Evolutionary conservation across 345 rosid genomes (phyloP), one percentile per base, ranked within the genome.

Genomic region (Pistacia atlantica): DNA sequence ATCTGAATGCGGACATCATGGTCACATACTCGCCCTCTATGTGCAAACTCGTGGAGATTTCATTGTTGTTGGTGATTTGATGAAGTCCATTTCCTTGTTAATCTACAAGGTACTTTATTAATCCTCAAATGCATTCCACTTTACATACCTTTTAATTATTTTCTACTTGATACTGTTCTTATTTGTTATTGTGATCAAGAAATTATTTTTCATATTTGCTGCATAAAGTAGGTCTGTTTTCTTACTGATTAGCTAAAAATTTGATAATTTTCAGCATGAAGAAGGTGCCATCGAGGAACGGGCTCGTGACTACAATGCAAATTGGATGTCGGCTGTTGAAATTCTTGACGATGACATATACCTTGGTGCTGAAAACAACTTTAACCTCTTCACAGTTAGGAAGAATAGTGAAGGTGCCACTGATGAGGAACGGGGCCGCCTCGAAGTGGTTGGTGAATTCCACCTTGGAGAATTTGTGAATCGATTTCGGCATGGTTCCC

Each of bases 21-120:
- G 97, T 57, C 98, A 91, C 84, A 89, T 93, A 76, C 97, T 90
- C 73, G 97, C 99, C 38, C 93, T 91, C 49, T 92, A 88, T 69
- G 97, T 96, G 51, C 90, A 96, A 79, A 92, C 97, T 55, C 99
- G 94, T 62, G 99, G 98, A 68, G 97, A 96, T 86, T 96, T 96
- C 76, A 96, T 96, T 67, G 91, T 91, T 28, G 97, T 93, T 58
- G 97, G 99, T 75, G 99, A 96, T 80, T 83, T 93, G 86, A 91
- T 93, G 97, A 92, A 93, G 83, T 96, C 98, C 17, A 91, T 96
- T 78, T 89, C 98, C 69, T 74, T 96, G 83, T 82, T 96, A 75
- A 92, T 96, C 72, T 96, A 96, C 90, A 93, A 96, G 91, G 97
- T 83, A 83, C 84, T 73, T 75, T 45, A 16, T 76, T 73, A 67